Conservation (phyloP, 371 early-diverging fungal genomes). For the Mucor mucedo region DNA sequence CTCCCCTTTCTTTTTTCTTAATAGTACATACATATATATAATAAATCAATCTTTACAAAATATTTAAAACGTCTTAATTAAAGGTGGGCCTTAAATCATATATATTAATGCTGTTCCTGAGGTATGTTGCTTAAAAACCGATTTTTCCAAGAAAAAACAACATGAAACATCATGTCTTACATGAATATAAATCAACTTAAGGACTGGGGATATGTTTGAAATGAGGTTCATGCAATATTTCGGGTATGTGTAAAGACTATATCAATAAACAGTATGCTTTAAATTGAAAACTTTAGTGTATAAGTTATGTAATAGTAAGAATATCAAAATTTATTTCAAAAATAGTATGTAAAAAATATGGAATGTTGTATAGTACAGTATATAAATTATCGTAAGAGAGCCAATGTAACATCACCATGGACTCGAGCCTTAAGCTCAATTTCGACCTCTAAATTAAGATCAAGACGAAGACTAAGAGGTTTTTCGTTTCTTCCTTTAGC, state of each 20-base stretch:
- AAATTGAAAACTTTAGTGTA: no score
- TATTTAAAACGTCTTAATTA: not conserved
- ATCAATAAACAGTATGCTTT: no score
- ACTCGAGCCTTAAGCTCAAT: constrained; percentile 37
- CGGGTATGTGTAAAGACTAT: no score
- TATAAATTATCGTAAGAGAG: constrained; percentile 23
- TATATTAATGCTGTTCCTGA: no score
- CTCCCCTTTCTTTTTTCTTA: not conserved
- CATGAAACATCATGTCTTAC: no score
- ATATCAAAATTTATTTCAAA: constrained; percentile 11
- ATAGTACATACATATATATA: constrained; percentile 8
- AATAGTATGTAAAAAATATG: constrained; percentile 4
- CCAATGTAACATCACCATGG: constrained; percentile 42
- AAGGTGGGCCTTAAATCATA: no score
- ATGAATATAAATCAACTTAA: no score
- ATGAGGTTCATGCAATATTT: no score
- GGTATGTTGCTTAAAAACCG: no score
- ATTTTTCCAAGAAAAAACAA: no score
- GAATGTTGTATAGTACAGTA: not conserved
- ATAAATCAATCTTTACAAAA: not conserved
- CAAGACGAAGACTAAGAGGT: constrained; percentile 40
- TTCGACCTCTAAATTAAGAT: constrained; percentile 43
- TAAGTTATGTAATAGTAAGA: not conserved
- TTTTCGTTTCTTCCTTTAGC: constrained; percentile 10
- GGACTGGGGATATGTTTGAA: no score